phyloP scores from a whole-genome alignment of 768 basidiomycete genomes.

The Suillus alpinus region DNA sequence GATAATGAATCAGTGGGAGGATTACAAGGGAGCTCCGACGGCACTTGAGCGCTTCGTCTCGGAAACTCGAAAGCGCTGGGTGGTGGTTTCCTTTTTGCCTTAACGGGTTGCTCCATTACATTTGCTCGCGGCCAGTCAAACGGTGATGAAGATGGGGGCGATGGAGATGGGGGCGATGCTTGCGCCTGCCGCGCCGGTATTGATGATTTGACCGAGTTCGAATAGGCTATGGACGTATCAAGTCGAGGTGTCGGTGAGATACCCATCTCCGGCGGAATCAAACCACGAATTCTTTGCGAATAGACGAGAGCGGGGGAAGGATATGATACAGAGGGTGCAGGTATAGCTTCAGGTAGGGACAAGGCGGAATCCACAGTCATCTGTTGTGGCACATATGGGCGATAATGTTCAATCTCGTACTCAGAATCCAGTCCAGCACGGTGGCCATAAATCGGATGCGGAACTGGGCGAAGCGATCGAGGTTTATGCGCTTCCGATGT shows the following conservation, averaged over 20 bases:
- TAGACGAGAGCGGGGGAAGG: slow-evolving; percentile 15
- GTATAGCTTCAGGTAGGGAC: slow-evolving; percentile 25
- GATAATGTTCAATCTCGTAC: slow-evolving; percentile 49
- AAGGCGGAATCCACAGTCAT: slow-evolving; percentile 13
- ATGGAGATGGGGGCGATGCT: slow-evolving; percentile 20
- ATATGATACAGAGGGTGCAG: slow-evolving; percentile 17
- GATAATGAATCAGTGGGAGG: slow-evolving; percentile 1
- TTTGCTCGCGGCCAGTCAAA: slow-evolving; percentile 56
- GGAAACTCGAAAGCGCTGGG: slow-evolving; percentile 25
- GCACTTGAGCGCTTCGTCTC: neutral
- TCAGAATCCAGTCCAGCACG: slow-evolving; percentile 39
- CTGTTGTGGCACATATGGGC: slow-evolving; percentile 23
- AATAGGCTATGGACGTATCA: slow-evolving; percentile 31
- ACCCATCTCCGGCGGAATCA: slow-evolving; percentile 11
- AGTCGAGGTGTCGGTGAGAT: slow-evolving; percentile 9
- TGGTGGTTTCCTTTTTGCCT: slow-evolving; percentile 10
- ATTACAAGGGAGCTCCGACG: slow-evolving; percentile 7
- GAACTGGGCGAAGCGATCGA: slow-evolving; percentile 36
- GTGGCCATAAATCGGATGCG: slow-evolving; percentile 29
- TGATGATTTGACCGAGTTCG: slow-evolving; percentile 26
- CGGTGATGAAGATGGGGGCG: slow-evolving; percentile 38
- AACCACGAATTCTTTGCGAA: slow-evolving; percentile 9
- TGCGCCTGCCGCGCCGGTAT: slow-evolving; percentile 11
- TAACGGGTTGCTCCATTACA: slow-evolving; percentile 25
- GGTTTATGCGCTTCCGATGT: slow-evolving; percentile 42